Conservation (phyloP, 148 eudicot species). For the Drosera capensis region DNA sequence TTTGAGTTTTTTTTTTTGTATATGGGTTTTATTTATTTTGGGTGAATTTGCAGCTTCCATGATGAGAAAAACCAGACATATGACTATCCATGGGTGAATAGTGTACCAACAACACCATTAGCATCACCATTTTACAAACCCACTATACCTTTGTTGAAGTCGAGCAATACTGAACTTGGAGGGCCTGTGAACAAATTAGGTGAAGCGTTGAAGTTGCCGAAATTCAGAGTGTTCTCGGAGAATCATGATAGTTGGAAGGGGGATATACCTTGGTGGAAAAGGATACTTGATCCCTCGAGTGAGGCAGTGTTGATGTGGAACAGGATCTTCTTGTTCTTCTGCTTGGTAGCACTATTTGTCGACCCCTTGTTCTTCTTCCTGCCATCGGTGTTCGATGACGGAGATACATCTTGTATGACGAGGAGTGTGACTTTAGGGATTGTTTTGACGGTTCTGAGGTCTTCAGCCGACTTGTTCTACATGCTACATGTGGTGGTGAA, state of each 20-base stretch:
- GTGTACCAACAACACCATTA: conserved; percentile 7
- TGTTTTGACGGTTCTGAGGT: conserved; percentile 37
- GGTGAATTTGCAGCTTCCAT: not conserved
- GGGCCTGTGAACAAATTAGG: conserved; percentile 14
- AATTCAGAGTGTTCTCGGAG: conserved; percentile 7
- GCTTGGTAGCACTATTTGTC: conserved; percentile 51
- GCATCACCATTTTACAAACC: conserved; percentile 13
- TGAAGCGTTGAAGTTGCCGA: conserved; percentile 7
- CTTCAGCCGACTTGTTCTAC: conserved; percentile 42
- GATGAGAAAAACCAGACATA: conserved; percentile 7
- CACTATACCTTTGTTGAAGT: conserved; percentile 10
- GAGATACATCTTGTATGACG: conserved; percentile 34
- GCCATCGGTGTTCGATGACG: conserved; percentile 20
- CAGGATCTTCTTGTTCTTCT: conserved; percentile 48
- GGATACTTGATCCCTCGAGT: conserved; percentile 60
- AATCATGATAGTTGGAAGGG: not conserved
- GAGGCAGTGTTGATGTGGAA: conserved; percentile 56
- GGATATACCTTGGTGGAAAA: conserved; percentile 20
- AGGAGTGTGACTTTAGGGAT: conserved; percentile 27
- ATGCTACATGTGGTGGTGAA: conserved; percentile 45
- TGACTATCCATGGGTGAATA: conserved; percentile 10
- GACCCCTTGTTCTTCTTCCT: conserved; percentile 77
- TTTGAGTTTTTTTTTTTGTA: not conserved
- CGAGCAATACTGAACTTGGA: conserved; percentile 4
- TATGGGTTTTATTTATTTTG: not conserved